Base-by-base conservation (phyloP, 1,284 basidiomycete species). In the Rhodotorula sp. region DNA sequence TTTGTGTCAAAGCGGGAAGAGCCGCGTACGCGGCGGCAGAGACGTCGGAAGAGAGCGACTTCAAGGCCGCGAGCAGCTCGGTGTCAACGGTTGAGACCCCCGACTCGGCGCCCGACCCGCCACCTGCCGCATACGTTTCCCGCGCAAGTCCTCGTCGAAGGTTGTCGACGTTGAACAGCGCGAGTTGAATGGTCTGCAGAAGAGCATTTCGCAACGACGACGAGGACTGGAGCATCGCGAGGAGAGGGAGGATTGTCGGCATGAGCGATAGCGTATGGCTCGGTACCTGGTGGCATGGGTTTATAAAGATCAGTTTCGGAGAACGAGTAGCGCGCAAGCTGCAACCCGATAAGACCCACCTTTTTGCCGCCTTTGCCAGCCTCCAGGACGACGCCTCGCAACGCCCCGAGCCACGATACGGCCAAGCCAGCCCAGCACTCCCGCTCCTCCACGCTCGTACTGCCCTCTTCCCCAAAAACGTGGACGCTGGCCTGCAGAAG, bases 111-210 rank as follows among this genome's bases (percentile, higher is more conserved):
- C 49, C 26, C 1, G 62, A n/a, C 12, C 66, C 23, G 5, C 52
- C 52, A 5, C 64, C 69, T 14, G 67, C 60, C 16, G 66, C 55
- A 63, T 76, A 76, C 5, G 72, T 54, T 31, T 76, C 75, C 12
- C 75, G 70, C 1, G 75, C 75, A n/a, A 74, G 63, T 2, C 72
- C 72, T 26, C 72, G 66, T 5, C 68, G 63, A 3, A 76, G 70
- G 60, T 74, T 74, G 21, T 76, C 75, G 59, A 74, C 47, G 62
- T 74, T 74, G 75, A 76, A 76, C 7, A 74, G 54, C 18, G 75
- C 55, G 31, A 69, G 48, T 34, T 74, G 70, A 4, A 74, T 10
- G 4, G 68, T 69, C 23, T 67, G 45, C 12, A 76, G 72, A n/a
- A 76, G 58, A 2, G 62, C 26, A 1, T 28, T 23, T 55, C 66